phyloP scores from a whole-genome alignment of 208 protist species.

The Herpetomonas samuelpessoai region DNA sequence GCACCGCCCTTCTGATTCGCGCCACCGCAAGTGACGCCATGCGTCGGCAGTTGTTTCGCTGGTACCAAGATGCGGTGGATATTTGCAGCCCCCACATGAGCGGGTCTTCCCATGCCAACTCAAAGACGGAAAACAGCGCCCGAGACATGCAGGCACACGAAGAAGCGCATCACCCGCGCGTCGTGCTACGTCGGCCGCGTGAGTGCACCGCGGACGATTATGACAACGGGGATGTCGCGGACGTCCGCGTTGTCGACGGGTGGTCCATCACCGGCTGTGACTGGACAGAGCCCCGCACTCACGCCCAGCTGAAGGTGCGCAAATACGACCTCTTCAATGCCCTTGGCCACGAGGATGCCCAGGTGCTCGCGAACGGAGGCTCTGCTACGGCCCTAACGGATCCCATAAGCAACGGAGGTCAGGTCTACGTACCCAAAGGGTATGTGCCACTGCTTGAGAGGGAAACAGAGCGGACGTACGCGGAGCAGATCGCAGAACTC shows the following conservation, averaged over 20 bases:
- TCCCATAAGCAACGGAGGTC: not conserved
- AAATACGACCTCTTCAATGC: conserved; percentile 38
- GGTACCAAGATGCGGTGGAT: conserved; percentile 46
- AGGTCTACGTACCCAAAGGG: conserved; percentile 8
- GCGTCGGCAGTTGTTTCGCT: conserved; percentile 59
- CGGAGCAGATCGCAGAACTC: conserved; percentile 56
- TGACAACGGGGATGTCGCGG: conserved; percentile 3
- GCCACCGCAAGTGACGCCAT: conserved; percentile 49
- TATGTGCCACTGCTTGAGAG: conserved; percentile 76
- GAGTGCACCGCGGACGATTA: not conserved
- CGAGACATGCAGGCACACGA: not conserved
- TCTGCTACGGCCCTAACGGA: not conserved
- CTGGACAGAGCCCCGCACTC: conserved; percentile 63
- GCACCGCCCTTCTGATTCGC: conserved; percentile 64
- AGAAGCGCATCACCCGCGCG: too few relatives aligned
- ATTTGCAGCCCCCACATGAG: not conserved
- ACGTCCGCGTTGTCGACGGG: conserved; percentile 17
- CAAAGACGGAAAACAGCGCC: not conserved
- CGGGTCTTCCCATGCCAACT: conserved; percentile 7
- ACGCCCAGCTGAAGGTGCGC: conserved; percentile 41
- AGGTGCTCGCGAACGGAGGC: not conserved
- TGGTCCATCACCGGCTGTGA: conserved; percentile 79
- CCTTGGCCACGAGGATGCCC: conserved; percentile 12
- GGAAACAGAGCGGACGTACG: conserved; percentile 78
- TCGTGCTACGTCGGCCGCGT: too few relatives aligned